Conservation (phyloP, 306 rosid genomes). For the Lupinus albus region DNA sequence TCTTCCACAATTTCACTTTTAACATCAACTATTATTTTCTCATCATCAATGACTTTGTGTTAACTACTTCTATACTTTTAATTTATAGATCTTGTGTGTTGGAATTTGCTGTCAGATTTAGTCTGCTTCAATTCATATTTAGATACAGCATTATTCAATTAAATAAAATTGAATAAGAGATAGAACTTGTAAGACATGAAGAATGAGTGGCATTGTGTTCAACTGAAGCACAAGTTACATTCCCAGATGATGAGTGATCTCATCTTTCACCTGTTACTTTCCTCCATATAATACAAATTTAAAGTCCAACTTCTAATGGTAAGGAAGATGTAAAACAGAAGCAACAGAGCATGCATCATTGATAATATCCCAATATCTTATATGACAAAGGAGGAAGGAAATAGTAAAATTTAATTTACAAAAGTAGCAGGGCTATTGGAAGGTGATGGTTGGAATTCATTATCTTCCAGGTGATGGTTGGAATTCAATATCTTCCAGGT, state of each 20-base stretch:
- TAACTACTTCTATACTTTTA: not conserved
- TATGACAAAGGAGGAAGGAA: conserved; percentile 16
- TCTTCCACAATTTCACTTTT: too few species aligned
- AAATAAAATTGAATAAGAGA: not conserved
- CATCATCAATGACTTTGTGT: conserved; percentile 12
- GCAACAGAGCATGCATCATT: not conserved
- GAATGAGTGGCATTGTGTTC: conserved; percentile 64
- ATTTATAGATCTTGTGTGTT: conserved; percentile 36
- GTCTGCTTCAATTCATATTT: not conserved
- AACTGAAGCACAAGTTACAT: conserved; percentile 41
- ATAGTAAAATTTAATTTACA: too few species aligned
- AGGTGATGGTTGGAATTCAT: too few species aligned
- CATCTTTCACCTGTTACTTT: conserved; percentile 40
- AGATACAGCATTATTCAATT: too few species aligned
- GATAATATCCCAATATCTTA: too few species aligned
- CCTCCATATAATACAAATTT: too few species aligned
- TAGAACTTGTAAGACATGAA: not conserved
- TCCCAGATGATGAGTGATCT: conserved; percentile 34
- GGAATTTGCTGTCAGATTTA: conserved; percentile 30
- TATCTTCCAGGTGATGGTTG: not conserved
- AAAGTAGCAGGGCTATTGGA: too few species aligned
- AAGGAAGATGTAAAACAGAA: not conserved
- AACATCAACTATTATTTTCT: too few species aligned
- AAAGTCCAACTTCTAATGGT: not conserved
- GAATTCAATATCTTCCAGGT: not conserved